Evolutionary conservation across 441 rosid genomes (phyloP).

Genomic region (Pelargonium australe): DNA sequence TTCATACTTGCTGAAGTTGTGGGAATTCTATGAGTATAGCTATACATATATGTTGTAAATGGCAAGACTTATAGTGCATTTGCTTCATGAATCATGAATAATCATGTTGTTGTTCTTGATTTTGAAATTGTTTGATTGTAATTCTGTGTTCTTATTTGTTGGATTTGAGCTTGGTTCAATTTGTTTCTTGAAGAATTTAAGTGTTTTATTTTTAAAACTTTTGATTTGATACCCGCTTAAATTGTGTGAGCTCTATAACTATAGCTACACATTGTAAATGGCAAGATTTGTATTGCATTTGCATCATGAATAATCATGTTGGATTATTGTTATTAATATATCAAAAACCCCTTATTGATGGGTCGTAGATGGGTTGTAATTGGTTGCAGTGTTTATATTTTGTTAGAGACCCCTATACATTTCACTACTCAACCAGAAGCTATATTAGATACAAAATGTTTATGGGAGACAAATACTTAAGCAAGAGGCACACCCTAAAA

Average conservation of each 20-base stretch:
- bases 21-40: neutral
- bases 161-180: conserved; percentile 9
- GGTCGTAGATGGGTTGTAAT: neutral
- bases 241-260: neutral
- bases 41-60: neutral
- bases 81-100: neutral
- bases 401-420: neutral
- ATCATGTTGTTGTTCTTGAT: neutral
- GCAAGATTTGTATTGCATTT: neutral
- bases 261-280: neutral
- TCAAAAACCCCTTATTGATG: too few relatives aligned
- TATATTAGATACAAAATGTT: too few relatives aligned
- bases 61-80: neutral
- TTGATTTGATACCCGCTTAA: neutral
- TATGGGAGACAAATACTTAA: too few relatives aligned
- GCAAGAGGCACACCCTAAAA: too few relatives aligned
- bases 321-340: neutral
- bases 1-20: neutral
- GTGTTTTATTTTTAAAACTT: neutral
- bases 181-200: neutral
- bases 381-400: neutral
- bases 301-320: neutral
- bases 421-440: conserved; percentile 1
- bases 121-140: neutral
- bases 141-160: neutral